Evolutionary conservation across 1,284 basidiomycete species (phyloP).

Genomic region (Irpex sp.): DNA sequence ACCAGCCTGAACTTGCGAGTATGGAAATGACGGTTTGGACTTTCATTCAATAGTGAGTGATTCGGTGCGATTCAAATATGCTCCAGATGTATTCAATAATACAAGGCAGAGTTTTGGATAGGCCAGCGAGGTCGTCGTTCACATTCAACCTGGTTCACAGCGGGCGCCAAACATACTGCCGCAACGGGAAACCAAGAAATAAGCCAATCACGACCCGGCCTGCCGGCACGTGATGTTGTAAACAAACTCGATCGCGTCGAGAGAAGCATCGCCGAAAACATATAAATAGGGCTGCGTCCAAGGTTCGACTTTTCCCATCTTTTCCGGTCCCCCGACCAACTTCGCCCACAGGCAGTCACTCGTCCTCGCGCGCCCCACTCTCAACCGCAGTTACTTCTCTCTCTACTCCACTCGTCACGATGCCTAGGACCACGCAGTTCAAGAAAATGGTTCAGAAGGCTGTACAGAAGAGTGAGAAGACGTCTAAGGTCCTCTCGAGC

Average conservation of each 20-base stretch:
- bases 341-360: background rate
- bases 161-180: no score
- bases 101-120: no score
- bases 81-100: no score
- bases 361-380: background rate
- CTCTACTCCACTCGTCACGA: background rate
- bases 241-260: background rate
- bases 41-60: no score
- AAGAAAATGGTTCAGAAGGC: background rate
- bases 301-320: background rate
- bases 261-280: background rate
- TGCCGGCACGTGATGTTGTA: background rate
- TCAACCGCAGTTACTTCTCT: background rate
- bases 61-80: no score
- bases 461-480: background rate
- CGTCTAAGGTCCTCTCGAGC: background rate
- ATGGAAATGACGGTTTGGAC: no score
- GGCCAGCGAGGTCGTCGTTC: no score
- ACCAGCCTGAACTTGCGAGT: no score
- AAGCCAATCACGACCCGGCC: background rate
- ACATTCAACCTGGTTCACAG: no score
- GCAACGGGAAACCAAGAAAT: background rate
- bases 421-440: background rate
- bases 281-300: background rate
- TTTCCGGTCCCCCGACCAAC: background rate